Evolutionary conservation across 331 rosid species (phyloP).

Genomic region (Pyracantha coccinea): DNA sequence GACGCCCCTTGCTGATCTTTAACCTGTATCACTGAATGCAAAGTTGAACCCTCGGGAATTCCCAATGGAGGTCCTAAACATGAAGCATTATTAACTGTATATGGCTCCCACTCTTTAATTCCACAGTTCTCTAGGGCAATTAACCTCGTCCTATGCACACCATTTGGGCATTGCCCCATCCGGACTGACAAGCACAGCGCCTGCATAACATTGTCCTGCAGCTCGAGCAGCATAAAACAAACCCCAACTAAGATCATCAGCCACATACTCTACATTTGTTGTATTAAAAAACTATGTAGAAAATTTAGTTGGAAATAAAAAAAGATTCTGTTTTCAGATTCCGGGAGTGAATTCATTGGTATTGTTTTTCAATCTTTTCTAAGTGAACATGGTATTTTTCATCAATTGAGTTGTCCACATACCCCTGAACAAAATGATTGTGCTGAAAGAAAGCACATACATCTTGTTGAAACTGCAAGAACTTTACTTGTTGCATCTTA

Average conservation of each 20-base stretch:
- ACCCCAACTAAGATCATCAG: conserved; percentile 80
- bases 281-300: too few species aligned
- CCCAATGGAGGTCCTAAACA: conserved; percentile 74
- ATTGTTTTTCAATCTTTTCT: too few species aligned
- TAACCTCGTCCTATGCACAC: conserved; percentile 26
- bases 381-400: too few species aligned
- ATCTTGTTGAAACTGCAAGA: too few species aligned
- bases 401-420: too few species aligned
- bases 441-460: too few species aligned
- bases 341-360: too few species aligned
- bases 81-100: conserved; percentile 56
- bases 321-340: too few species aligned
- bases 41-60: conserved; percentile 70
- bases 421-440: too few species aligned
- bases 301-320: too few species aligned
- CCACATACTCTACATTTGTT: conserved; percentile 20
- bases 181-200: conserved; percentile 86
- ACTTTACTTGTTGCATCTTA: too few species aligned
- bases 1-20: conserved; percentile 16
- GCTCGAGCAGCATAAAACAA: conserved; percentile 90
- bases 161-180: conserved; percentile 63
- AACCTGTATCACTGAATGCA: conserved; percentile 42
- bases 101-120: conserved; percentile 81
- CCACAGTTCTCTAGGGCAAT: conserved; percentile 64
- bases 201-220: conserved; percentile 86